Conservation (phyloP, 495 filamentous ascomycete genomes). For the Penicillium verhagenii region DNA sequence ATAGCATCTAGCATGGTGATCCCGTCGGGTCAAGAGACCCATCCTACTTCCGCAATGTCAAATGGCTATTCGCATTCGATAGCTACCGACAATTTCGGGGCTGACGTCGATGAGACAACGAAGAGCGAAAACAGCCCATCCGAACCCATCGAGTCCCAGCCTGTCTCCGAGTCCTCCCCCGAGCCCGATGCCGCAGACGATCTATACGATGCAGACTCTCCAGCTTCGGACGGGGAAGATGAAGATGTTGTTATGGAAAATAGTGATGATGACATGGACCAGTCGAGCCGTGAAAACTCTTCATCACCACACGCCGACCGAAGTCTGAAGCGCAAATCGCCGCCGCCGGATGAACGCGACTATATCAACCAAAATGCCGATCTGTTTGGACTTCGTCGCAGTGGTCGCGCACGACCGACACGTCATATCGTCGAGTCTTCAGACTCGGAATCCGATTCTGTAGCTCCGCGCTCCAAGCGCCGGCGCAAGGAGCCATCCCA, state of each 20-base stretch:
- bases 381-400: slow-evolving; percentile 88
- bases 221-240: slow-evolving; percentile 58
- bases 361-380: slow-evolving; percentile 92
- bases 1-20: slow-evolving; percentile 54
- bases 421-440: slow-evolving; percentile 67
- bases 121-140: slow-evolving; percentile 55
- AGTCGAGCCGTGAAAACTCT: slow-evolving; percentile 56
- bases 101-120: slow-evolving; percentile 35
- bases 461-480: slow-evolving; percentile 41
- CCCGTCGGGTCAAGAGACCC: slow-evolving; percentile 47
- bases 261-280: slow-evolving; percentile 53
- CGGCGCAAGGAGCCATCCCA: slow-evolving; percentile 40
- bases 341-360: slow-evolving; percentile 70
- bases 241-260: slow-evolving; percentile 74
- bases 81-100: slow-evolving; percentile 34
- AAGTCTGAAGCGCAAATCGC: slow-evolving; percentile 73
- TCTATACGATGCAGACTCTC: slow-evolving; percentile 39
- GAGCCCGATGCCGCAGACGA: slow-evolving; percentile 67
- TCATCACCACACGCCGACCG: slow-evolving; percentile 63
- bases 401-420: slow-evolving; percentile 61
- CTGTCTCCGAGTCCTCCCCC: slow-evolving; percentile 49
- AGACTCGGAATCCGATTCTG: slow-evolving; percentile 57
- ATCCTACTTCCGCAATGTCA: slow-evolving; percentile 37
- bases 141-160: slow-evolving; percentile 44
- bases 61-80: slow-evolving; percentile 52